Evolutionary conservation across 192 early-diverging fungal genomes (phyloP).

Genomic region (Podila minutissima): DNA sequence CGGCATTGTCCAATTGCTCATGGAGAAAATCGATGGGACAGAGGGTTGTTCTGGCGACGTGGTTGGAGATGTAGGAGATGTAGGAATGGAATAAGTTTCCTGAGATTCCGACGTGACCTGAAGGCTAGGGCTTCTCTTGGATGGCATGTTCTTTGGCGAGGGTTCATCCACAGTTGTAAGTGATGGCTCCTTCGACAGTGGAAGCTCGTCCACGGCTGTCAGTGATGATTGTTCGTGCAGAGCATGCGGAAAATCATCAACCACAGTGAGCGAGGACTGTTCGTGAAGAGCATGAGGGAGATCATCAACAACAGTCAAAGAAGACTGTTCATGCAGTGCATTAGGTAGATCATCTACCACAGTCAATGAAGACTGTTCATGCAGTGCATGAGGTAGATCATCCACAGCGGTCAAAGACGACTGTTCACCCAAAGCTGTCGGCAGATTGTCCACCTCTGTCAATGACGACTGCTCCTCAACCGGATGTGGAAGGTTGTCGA

Average conservation of each 20-base stretch:
- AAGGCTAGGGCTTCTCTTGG: not conserved
- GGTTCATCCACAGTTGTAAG: not conserved
- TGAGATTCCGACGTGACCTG: too few species aligned
- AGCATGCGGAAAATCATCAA: conserved; percentile 24
- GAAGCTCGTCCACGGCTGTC: conserved; percentile 13
- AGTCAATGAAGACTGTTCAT: conserved; percentile 26
- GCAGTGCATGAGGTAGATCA: conserved; percentile 9
- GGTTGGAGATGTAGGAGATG: not conserved
- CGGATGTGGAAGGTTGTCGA: conserved; percentile 7
- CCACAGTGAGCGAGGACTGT: conserved; percentile 36
- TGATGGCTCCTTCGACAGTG: not conserved
- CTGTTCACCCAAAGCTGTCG: not conserved
- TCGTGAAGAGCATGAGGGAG: conserved; percentile 32
- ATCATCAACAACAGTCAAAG: conserved; percentile 27
- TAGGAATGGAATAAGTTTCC: not conserved
- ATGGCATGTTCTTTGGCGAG: not conserved
- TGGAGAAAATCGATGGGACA: conserved; percentile 20
- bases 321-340: conserved; percentile 24
- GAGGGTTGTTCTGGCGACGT: not conserved
- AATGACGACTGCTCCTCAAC: conserved; percentile 42
- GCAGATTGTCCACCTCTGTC: not conserved
- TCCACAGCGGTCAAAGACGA: conserved; percentile 32
- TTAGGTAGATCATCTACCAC: conserved; percentile 27
- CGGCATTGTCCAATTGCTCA: conserved; percentile 48
- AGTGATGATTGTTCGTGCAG: conserved; percentile 30